Percentiles rank a stretch among this genome's conserved stretches.
Evolutionary conservation across 192 early-diverging fungal genomes (phyloP).

Genomic region (Coemansia sp.): DNA sequence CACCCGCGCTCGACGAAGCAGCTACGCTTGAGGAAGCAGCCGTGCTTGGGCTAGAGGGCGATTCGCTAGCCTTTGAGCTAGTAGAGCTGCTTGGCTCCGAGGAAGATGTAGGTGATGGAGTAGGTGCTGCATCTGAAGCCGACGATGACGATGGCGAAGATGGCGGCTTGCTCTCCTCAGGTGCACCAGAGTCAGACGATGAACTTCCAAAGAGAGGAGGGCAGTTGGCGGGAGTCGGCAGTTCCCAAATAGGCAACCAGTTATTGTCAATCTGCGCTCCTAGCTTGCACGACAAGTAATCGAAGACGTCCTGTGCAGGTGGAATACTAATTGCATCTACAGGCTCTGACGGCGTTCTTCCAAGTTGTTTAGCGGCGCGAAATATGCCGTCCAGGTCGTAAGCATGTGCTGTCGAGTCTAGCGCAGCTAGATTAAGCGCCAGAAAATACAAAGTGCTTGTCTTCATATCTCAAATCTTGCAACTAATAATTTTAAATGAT

Average conservation of each 20-base stretch:
- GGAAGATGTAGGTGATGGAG: not conserved
- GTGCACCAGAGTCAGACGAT: not conserved
- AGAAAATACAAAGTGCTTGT: constrained; percentile 21
- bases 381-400: not conserved
- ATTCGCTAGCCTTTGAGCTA: not conserved
- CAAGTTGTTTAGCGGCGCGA: not conserved
- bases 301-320: constrained; percentile 14
- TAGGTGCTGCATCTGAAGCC: not conserved
- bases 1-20: not conserved
- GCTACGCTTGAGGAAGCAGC: too few species aligned
- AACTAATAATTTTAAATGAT: not conserved
- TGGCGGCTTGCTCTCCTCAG: not conserved
- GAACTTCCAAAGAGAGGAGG: constrained; percentile 1
- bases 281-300: constrained; percentile 21
- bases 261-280: constrained; percentile 7
- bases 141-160: not conserved
- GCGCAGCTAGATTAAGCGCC: constrained; percentile 14
- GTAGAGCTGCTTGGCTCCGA: too few species aligned
- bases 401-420: constrained; percentile 13
- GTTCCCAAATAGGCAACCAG: constrained; percentile 5
- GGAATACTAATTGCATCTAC: constrained; percentile 6
- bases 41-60: not conserved
- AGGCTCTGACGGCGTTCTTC: not conserved
- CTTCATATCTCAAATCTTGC: constrained; percentile 19
- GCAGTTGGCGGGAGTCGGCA: not conserved